phyloP scores from a whole-genome alignment of 2,329 filamentous ascomycete genomes.

The Ophiocordyceps camponoti-leonardi region DNA sequence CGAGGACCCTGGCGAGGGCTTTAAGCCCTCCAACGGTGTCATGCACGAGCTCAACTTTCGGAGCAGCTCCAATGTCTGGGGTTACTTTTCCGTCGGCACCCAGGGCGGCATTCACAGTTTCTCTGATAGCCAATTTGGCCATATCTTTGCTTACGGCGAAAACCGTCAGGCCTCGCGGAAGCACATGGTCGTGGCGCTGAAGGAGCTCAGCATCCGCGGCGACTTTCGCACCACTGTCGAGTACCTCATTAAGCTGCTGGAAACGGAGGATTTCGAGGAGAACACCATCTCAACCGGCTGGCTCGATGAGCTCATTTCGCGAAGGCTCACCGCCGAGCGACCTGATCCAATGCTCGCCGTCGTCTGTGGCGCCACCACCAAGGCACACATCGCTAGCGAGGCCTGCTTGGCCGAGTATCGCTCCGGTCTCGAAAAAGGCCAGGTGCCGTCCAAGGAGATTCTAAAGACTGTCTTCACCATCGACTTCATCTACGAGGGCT shows the following conservation, averaged over 20 bases:
- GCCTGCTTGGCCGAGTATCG: slow-evolving; percentile 75
- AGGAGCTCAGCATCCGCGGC: slow-evolving; percentile 98
- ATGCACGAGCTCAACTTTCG: slow-evolving; percentile 99
- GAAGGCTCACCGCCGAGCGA: slow-evolving; percentile 89
- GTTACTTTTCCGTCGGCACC: slow-evolving; percentile 97
- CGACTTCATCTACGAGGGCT: slow-evolving; percentile 96
- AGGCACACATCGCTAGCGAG: slow-evolving; percentile 90
- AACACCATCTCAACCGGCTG: slow-evolving; percentile 99
- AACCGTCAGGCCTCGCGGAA: slow-evolving; percentile 91
- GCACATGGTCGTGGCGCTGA: slow-evolving; percentile 97
- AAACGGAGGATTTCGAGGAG: slow-evolving; percentile 95
- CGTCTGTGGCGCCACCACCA: slow-evolving; percentile 84
- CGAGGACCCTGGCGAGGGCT: slow-evolving; percentile 94
- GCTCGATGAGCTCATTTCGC: slow-evolving; percentile 96
- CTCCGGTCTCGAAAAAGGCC: slow-evolving; percentile 82
- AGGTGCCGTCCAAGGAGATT: slow-evolving; percentile 91
- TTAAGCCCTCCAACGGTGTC: slow-evolving; percentile 97
- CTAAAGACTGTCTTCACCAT: slow-evolving; percentile 95
- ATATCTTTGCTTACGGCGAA: slow-evolving; percentile 98
- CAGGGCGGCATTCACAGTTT: slow-evolving; percentile 97
- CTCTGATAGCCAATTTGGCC: slow-evolving; percentile 96
- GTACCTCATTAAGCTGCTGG: slow-evolving; percentile 95
- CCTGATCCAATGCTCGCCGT: slow-evolving; percentile 90
- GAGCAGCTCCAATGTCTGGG: slow-evolving; percentile 97
- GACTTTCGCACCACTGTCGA: slow-evolving; percentile 98